Base-by-base conservation (phyloP, 2,329 filamentous ascomycete genomes). In the Alternaria ventricosa region DNA sequence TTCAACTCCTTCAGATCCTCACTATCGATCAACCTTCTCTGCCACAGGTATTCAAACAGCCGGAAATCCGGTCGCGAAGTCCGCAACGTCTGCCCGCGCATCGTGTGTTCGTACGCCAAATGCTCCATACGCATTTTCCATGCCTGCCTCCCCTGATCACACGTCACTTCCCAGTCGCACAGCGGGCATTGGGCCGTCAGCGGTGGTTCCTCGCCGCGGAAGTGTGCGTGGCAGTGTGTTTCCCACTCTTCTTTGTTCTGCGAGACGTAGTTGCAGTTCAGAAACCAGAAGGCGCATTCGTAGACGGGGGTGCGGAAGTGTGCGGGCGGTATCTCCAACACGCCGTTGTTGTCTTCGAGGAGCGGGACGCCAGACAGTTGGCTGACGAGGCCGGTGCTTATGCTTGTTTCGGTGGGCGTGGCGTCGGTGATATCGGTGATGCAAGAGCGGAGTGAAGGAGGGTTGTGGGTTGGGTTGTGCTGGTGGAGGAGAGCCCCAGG, bases 261-360 rank as follows among this genome's bases (percentile, higher is more conserved):
- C 2, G 69, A 71, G 27, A 71, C 49, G 68, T 73, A 74, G 6
- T 13, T 18, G 65, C 78, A 80, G 56, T 61, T 67, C 8, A 80
- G 67, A 65, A 78, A 80, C 74, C 71, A 73, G 61, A 80, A 79
- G 3, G 69, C 66, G 57, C 78, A 80, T 49, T 78, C 75, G 55
- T 70, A 78, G 2, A 68, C 36, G 6, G 75, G 71, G 6, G 43
- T 18, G 10, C 43, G 53, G 28, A 55, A 18, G 25, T 63, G 57
- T 9, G 60, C 55, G 22, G 30, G 54, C 13, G 64, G 71, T 13
- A 64, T 60, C 18, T 72, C 68, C 18, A 78, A 65, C 6, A 78
- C 70, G 44, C 75, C 76, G 44, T 78, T 71, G 15, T 65, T 60
- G 18, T 78, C 74, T 15, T 75, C 70, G 1, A 78, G 69, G 61